These are phyloP conservation scores for Hypoxylon sp. DNA, from an alignment of 2,329 filamentous ascomycete genomes.

Conservation along the genomic window DNA sequence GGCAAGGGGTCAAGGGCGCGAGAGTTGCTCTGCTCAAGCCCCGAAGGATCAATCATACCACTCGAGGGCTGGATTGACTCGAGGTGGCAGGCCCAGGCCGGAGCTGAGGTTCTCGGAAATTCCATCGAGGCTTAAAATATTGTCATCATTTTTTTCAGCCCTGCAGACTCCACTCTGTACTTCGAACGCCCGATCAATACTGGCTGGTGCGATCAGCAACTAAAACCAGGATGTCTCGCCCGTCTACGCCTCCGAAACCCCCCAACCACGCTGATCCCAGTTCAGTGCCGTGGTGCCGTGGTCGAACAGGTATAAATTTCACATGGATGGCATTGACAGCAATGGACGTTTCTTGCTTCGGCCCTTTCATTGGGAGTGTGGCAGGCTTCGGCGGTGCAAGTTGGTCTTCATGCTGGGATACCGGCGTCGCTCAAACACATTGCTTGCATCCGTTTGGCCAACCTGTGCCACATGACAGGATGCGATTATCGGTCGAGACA, in stretches of 20 bases:
- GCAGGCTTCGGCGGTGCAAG: background rate
- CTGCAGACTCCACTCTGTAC: background rate
- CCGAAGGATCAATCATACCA: background rate
- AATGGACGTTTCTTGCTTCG: background rate
- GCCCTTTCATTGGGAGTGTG: background rate
- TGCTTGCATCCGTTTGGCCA: constrained; percentile 9
- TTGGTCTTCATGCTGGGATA: background rate
- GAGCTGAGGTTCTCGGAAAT: background rate
- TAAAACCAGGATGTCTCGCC: too few species aligned
- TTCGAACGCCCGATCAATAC: background rate
- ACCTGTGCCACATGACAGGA: constrained; percentile 7
- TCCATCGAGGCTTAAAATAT: background rate
- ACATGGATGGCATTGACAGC: background rate
- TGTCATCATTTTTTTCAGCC: background rate
- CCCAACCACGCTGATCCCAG: background rate
- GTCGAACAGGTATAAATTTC: background rate
- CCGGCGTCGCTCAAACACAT: background rate
- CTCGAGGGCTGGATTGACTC: background rate
- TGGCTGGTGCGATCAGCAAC: background rate
- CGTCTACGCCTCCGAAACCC: background rate
- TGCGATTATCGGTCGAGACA: background rate
- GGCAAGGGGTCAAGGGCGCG: background rate
- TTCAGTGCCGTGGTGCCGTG: background rate
- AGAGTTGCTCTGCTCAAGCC: background rate
- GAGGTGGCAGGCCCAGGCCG: background rate